These are phyloP conservation scores for Moricandia arvensis DNA, from an alignment of 345 rosid genomes.

Conservation along the genomic window DNA sequence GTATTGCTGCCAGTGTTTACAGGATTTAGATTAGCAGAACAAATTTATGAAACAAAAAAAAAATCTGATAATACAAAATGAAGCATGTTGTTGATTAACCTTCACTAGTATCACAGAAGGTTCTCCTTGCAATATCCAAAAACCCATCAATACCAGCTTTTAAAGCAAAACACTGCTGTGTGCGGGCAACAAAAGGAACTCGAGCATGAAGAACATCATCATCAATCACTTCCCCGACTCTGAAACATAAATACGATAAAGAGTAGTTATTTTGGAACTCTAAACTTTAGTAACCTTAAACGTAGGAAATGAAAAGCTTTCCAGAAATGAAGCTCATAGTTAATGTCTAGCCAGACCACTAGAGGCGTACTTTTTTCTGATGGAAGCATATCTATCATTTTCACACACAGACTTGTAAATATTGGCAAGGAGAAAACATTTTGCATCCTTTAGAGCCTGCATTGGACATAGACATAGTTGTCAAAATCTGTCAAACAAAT, in stretches of 20 bases:
- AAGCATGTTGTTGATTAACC: conserved; percentile 47
- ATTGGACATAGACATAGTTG: background rate
- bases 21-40: conserved; percentile 20
- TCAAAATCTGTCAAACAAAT: background rate
- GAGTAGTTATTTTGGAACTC: conserved; percentile 1
- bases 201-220: conserved; percentile 98
- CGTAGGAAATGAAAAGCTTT: background rate
- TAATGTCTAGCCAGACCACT: conserved; percentile 14
- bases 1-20: conserved; percentile 62
- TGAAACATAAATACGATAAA: conserved; percentile 39
- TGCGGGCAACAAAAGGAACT: conserved; percentile 90
- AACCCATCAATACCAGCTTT: conserved; percentile 95
- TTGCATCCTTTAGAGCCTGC: conserved; percentile 84
- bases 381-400: conserved; percentile 69
- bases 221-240: conserved; percentile 85
- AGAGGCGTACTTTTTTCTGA: conserved; percentile 67
- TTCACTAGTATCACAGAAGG: conserved; percentile 96
- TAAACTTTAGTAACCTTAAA: conserved; percentile 2
- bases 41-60: conserved; percentile 14
- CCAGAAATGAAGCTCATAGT: conserved; percentile 15
- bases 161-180: conserved; percentile 98
- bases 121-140: conserved; percentile 86
- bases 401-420: conserved; percentile 73
- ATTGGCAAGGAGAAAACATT: conserved; percentile 80
- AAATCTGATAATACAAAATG: conserved; percentile 12